phyloP scores from a whole-genome alignment of 257 asterid species.

The Buddleja alternifolia region DNA sequence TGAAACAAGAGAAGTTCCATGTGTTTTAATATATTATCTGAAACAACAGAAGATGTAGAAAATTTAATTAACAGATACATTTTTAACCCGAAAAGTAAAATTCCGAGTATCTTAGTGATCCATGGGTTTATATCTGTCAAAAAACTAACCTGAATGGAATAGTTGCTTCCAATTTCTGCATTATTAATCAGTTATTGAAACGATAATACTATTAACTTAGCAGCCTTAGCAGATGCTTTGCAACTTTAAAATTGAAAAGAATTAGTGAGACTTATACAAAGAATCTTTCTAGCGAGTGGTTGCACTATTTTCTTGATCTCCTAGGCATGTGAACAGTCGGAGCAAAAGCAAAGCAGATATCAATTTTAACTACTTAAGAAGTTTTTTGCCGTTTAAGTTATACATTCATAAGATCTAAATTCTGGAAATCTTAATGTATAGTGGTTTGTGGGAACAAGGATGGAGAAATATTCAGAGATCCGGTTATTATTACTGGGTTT shows the following conservation, averaged over 20 bases:
- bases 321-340: background rate
- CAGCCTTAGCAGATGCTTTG: background rate
- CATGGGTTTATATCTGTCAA: background rate
- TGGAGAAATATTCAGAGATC: background rate
- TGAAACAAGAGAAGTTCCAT: background rate
- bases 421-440: background rate
- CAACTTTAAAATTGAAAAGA: background rate
- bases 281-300: background rate
- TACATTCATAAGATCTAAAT: background rate
- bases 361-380: constrained; percentile 7
- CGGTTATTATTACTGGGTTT: background rate
- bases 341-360: background rate
- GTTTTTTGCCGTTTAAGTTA: background rate
- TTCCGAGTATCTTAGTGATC: background rate
- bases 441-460: background rate
- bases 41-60: background rate
- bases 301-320: constrained; percentile 14
- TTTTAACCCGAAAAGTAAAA: constrained; percentile 14
- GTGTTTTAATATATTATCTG: background rate
- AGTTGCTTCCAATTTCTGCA: background rate
- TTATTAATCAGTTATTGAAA: background rate
- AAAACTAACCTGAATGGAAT: constrained; percentile 7
- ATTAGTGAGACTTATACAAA: background rate
- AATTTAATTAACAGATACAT: background rate
- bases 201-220: background rate